A percentile compares a stretch with the other conserved stretches of the same genome.
phyloP scores from a whole-genome alignment of 2,329 filamentous ascomycete genomes.

The Zalaria obscura region DNA sequence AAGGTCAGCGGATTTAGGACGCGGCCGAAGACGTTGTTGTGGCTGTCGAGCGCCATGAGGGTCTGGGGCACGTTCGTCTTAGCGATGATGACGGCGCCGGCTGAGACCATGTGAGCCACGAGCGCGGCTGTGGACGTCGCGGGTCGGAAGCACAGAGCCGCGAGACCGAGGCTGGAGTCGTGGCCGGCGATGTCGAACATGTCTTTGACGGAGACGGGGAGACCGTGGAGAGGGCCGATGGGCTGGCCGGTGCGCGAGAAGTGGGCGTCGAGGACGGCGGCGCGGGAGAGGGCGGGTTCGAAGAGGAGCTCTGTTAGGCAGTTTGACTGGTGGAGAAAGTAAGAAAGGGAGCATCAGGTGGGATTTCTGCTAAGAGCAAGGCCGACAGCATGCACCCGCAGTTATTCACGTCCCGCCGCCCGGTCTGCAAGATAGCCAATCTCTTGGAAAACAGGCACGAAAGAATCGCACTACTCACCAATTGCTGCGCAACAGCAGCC shows the following conservation, averaged over 20 bases:
- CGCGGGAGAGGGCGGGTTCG: conserved; percentile 22
- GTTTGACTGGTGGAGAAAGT: conserved; percentile 31
- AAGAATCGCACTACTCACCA: conserved; percentile 2
- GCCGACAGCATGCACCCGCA: not conserved
- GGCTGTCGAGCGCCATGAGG: conserved; percentile 35
- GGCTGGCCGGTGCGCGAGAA: conserved; percentile 10
- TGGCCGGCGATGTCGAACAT: conserved; percentile 20
- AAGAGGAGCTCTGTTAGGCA: conserved; percentile 38
- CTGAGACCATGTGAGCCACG: conserved; percentile 27
- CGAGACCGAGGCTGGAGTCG: conserved; percentile 26
- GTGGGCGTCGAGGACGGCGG: conserved; percentile 10
- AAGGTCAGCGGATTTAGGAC: conserved; percentile 35
- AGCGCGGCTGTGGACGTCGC: conserved; percentile 23
- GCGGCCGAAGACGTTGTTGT: conserved; percentile 37
- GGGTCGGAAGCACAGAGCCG: conserved; percentile 28
- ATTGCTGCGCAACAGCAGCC: conserved; percentile 15
- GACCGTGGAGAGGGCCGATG: conserved; percentile 29
- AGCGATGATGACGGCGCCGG: conserved; percentile 35
- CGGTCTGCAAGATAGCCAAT: not conserved
- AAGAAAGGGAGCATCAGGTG: too few species aligned
- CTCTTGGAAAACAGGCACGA: too few species aligned
- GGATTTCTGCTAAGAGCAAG: not conserved
- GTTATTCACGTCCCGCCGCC: not conserved
- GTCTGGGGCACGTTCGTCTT: conserved; percentile 44
- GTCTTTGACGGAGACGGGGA: conserved; percentile 45